phyloP scores from a whole-genome alignment of 805 yeast species.

The Metschnikowia corniflorae region DNA sequence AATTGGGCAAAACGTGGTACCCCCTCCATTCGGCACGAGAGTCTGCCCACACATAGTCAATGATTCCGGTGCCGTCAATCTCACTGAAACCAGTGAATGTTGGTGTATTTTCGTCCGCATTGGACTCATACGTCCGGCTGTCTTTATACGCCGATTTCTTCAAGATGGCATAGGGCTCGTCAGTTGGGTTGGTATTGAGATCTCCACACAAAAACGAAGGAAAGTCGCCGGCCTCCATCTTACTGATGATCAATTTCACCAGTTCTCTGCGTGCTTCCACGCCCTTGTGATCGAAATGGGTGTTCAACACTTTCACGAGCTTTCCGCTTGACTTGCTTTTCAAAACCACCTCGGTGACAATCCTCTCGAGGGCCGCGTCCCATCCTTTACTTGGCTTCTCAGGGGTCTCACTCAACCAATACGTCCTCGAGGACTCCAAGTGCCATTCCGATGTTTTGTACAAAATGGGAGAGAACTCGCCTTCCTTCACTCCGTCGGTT shows the following conservation, averaged over 20 bases:
- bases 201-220: constrained; percentile 43
- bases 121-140: constrained; percentile 28
- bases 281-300: constrained; percentile 43
- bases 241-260: constrained; percentile 35
- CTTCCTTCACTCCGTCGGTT: constrained; percentile 12
- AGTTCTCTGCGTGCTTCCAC: constrained; percentile 33
- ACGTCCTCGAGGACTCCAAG: constrained; percentile 28
- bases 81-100: constrained; percentile 51
- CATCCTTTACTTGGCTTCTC: constrained; percentile 37
- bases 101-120: constrained; percentile 39
- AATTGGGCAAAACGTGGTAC: constrained; percentile 37
- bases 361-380: constrained; percentile 42
- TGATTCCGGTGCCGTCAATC: constrained; percentile 27
- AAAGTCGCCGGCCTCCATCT: constrained; percentile 31
- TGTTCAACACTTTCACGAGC: constrained; percentile 34
- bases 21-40: constrained; percentile 9
- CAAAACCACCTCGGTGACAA: constrained; percentile 37
- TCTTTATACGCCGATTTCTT: constrained; percentile 36
- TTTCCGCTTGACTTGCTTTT: constrained; percentile 22
- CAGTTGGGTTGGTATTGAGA: constrained; percentile 40
- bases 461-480: constrained; percentile 32
- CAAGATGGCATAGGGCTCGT: constrained; percentile 40
- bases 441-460: constrained; percentile 31
- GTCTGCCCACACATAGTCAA: constrained; percentile 45
- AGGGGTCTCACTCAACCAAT: constrained; percentile 42